Percentiles rank a stretch among this genome's conserved stretches.
These are phyloP conservation scores for Yamadazyma triangularis DNA, from an alignment of 1,139 yeast genomes.

Conservation along the genomic window DNA sequence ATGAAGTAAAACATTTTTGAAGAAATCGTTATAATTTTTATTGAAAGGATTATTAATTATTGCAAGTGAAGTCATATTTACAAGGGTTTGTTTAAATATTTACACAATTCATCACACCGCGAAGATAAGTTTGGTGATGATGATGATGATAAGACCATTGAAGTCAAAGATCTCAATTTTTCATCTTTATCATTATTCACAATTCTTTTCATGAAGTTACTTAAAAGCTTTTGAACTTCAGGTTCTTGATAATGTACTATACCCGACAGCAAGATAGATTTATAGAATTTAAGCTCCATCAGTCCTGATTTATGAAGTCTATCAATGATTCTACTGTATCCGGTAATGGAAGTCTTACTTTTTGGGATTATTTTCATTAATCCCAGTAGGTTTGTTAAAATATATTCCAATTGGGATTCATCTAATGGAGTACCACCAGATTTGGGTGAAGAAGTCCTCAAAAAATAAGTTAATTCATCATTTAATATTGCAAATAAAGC, in stretches of 20 bases:
- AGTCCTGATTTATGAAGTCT: neutral
- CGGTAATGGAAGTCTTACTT: neutral
- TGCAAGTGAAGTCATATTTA: neutral
- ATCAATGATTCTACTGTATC: neutral
- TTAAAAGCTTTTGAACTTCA: no score
- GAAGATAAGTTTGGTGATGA: conserved; percentile 2
- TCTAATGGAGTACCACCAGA: conserved; percentile 1
- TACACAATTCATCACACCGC: neutral
- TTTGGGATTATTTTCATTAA: neutral
- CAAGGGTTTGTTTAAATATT: neutral
- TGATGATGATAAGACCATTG: no score
- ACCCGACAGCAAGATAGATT: no score
- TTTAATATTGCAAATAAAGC: conserved; percentile 26
- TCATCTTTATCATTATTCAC: no score
- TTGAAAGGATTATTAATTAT: conserved; percentile 21
- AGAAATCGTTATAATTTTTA: conserved; percentile 20
- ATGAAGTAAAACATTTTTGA: conserved; percentile 13
- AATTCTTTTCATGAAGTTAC: no score
- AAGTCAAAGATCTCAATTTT: no score
- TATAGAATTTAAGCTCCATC: no score
- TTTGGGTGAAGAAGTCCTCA: conserved; percentile 18
- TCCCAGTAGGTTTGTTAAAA: conserved; percentile 1
- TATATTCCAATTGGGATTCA: conserved; percentile 2
- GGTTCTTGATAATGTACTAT: no score
- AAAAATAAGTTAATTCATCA: conserved; percentile 32